Percentiles rank a stretch among this genome's conserved stretches.
Conservation (phyloP, 108 stramenopile genomes). For the Nitzschia putrida region DNA sequence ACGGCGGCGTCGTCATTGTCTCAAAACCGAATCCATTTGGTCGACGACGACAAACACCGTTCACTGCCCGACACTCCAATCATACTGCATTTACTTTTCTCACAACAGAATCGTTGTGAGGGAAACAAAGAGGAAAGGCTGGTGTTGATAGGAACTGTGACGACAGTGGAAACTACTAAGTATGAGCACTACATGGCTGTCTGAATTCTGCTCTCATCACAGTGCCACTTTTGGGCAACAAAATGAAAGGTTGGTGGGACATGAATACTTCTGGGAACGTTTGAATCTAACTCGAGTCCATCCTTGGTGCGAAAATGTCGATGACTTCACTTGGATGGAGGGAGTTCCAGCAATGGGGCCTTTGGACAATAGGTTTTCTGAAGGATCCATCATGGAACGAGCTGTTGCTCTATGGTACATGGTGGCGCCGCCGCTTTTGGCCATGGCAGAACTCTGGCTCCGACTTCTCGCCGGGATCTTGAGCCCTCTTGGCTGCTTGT, state of each 20-base stretch:
- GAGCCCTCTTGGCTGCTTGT: conserved; percentile 42
- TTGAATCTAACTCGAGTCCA: conserved; percentile 33
- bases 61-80: too few relatives aligned
- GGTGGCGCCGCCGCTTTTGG: conserved; percentile 46
- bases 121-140: too few relatives aligned
- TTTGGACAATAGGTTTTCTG: background rate
- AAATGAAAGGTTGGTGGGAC: background rate
- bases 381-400: conserved; percentile 24
- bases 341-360: conserved; percentile 52
- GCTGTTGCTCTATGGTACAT: conserved; percentile 26
- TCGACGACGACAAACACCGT: too few relatives aligned
- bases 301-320: conserved; percentile 39
- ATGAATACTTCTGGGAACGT: conserved; percentile 20
- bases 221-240: too few relatives aligned
- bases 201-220: too few relatives aligned
- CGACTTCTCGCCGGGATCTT: conserved; percentile 57
- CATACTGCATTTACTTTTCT: too few relatives aligned
- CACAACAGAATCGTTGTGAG: too few relatives aligned
- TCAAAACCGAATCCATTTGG: too few relatives aligned
- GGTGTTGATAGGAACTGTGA: too few relatives aligned
- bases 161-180: too few relatives aligned
- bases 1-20: too few relatives aligned
- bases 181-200: too few relatives aligned
- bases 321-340: background rate
- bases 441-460: conserved; percentile 83